Evolutionary conservation across 2,329 filamentous ascomycete species (phyloP), one percentile per base, ranked within the genome.

Genomic region (Colletotrichum incanum): DNA sequence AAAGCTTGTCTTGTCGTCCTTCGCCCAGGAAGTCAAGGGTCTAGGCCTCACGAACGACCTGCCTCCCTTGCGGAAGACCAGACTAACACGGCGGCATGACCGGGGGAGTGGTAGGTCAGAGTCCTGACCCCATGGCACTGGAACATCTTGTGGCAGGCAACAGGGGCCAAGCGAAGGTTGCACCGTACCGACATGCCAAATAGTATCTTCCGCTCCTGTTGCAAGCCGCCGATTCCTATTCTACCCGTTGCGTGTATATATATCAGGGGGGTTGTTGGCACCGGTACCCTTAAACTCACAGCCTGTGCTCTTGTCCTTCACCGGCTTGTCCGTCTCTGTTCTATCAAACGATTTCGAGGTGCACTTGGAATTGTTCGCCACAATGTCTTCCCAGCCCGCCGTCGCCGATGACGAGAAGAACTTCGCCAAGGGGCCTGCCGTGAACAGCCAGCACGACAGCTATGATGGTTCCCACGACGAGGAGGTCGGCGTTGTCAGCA

Each of bases 401-500:
- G 14, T 28, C 28, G 67, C 58, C 37, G 70, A 60, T 9, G 67
- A 71, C 34, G 71, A 73, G 61, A 73, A 73, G 56, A 56, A 61
- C 11, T 28, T 62, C 54, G 8, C 49, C 37, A 71, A 71, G 49
- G 55, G 65, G 12, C 52, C 69, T 47, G 54, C 63, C 7, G 52
- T 66, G 31, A 62, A 71, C 20, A 58, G 45, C 54, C 54, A 43
- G 14, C 34, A 43, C 3, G 37, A 49, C 34, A 62, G 61, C 60
- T 61, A 61, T 43, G 67, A 49, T 18, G 65, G 70, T 45, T 73
- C 71, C 28, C 67, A 76, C 34, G 83, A 84, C 75, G 76, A 83
- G 74, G 83, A 84, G 77, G 74, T 78, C 6, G 82, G 80, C 60
- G 50, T 39, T n/a, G 34, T 66, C 47, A 78, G 79, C 49, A 74